phyloP scores from a whole-genome alignment of 2,329 filamentous ascomycete species.

The Talaromyces sp. region DNA sequence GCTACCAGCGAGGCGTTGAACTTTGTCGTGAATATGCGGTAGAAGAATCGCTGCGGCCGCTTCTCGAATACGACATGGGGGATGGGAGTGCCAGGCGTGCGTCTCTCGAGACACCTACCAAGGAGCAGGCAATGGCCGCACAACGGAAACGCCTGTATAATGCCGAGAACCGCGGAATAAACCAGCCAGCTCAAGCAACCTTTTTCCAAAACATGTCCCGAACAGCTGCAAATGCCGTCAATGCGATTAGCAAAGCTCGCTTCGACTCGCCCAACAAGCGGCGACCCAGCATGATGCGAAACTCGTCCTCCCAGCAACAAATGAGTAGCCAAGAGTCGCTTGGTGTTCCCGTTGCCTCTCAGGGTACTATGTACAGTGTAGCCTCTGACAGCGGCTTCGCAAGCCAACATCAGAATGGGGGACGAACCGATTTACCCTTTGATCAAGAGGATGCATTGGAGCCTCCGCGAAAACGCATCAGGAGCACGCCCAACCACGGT shows the following conservation, averaged over 20 bases:
- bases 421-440: constrained; percentile 40
- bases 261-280: constrained; percentile 79
- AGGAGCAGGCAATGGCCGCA: constrained; percentile 97
- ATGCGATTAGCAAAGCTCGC: constrained; percentile 92
- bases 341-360: constrained; percentile 72
- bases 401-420: constrained; percentile 49
- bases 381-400: constrained; percentile 70
- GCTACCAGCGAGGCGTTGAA: constrained; percentile 84
- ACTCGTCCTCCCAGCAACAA: constrained; percentile 50
- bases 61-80: constrained; percentile 48
- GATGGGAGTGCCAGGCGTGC: constrained; percentile 64
- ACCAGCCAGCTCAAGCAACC: constrained; percentile 65
- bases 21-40: constrained; percentile 74
- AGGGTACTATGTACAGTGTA: constrained; percentile 64
- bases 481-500: constrained; percentile 51
- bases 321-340: constrained; percentile 59
- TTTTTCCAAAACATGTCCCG: constrained; percentile 97
- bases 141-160: constrained; percentile 91
- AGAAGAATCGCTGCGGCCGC: constrained; percentile 43
- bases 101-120: constrained; percentile 88
- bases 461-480: constrained; percentile 74
- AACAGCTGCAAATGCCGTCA: constrained; percentile 87
- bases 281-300: constrained; percentile 64
- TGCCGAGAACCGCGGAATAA: constrained; percentile 64
- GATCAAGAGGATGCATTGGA: constrained; percentile 59